Evolutionary conservation across 2,329 filamentous ascomycete genomes (phyloP), one percentile per base, ranked within the genome.

Genomic region (Aspergillus clavatus): DNA sequence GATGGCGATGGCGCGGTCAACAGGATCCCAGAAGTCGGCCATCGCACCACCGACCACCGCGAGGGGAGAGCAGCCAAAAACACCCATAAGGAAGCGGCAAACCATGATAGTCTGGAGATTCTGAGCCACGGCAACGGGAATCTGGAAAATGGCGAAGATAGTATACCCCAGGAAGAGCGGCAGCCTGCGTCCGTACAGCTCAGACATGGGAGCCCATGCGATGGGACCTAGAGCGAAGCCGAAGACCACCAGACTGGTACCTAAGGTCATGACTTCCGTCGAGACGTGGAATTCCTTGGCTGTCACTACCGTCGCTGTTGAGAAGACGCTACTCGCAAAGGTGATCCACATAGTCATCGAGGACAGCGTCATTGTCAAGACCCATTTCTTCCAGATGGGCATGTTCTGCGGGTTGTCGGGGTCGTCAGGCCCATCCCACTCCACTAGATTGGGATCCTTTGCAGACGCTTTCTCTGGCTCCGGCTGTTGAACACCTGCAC

Each of bases 71-170:
- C 70, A 72, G 4, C 73, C 78, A 52, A 79, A 79, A 4, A 75
- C 48, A 2, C 78, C 79, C 1, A 69, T 68, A 3, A 82, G 63
- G 54, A 81, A 81, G 0, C 79, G 72, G 44, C 68, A 74, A 10
- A 81, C 47, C 56, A 81, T 67, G 44, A 81, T 73, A 0, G 77
- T 80, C 26, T 76, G 52, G 0, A 80, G 41, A 51, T 81, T 79
- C 36, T 70, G 66, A 0, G 78, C 76, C 2, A 78, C 72, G 2
- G 74, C 78, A 10, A 78, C 73, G 0, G 76, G 74, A 39, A 81
- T 75, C 44, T 79, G 73, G 48, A 80, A 79, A 35, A 81, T 71
- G 2, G 69, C 68, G 45, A 79, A 78, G 14, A 71, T 46, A 10
- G 66, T 53, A 51, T 74, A 74, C 0, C 75, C 76, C 16, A 71